Base-by-base conservation (phyloP, 1,284 basidiomycete genomes). In the Ceratobasidium papillatum region DNA sequence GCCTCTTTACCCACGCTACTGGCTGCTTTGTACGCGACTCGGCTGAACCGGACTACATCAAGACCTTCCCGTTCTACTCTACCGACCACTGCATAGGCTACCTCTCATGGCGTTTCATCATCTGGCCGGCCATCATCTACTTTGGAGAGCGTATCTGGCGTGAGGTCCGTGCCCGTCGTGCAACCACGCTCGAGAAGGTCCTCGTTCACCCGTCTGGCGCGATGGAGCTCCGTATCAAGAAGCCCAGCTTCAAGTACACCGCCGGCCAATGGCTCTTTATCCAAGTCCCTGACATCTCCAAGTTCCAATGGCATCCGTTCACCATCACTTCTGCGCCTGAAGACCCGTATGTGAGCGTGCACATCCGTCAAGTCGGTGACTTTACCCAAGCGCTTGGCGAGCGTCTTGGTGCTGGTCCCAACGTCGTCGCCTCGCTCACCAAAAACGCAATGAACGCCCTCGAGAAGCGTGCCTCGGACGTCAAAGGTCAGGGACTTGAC, bases 311-410 rank as follows among this genome's bases (percentile, higher is more conserved):
- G 94, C 94, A 94, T 82, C 93, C 94, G 89, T 96, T 96, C 83
- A 96, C 94, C 49, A 96, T 96, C 83, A 95, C 94, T 0, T 95
- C 93, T 61, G 94, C 95, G 19, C 94, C 94, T 0, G 94, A 95
- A 79, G 94, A 96, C 79, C 92, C 94, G 1, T 96, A 94, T 81
- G 88, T 96, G 43, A 94, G 93, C 25, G 83, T 96, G 54, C 95
- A 96, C 81, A 91, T 96, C 78, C 92, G 94, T 81, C 94, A 96
- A 84, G 93, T 93, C 68, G 94, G 94, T 77, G 95, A 97, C 81
- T 96, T 89, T 85, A 96, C 94, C 2, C 86, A 86, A 68, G 89
- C 86, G 36, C 89, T 96, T 47, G 94, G 93, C 49, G 90, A 92
- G 72, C 90, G 92, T 78, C 87, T 96, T 49, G 94, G 94, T 65